Percentiles rank a stretch among this genome's conserved stretches.
These are phyloP conservation scores for Penicillium brasilianum DNA, from an alignment of 2,329 filamentous ascomycete species.

Conservation along the genomic window DNA sequence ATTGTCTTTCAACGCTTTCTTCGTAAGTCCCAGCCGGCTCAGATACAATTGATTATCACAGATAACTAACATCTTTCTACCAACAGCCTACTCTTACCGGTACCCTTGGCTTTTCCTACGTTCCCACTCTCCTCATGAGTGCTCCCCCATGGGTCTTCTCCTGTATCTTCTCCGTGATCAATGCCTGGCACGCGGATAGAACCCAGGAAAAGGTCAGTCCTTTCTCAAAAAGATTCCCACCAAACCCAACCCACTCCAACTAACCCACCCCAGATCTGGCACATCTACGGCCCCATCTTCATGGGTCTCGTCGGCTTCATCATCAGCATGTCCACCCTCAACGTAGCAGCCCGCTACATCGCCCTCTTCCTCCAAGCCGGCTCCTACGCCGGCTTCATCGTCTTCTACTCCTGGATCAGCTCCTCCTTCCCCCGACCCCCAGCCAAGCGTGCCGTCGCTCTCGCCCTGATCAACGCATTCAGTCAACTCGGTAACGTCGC, in stretches of 20 bases:
- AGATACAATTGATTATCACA: background rate
- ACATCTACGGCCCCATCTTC: conserved; percentile 60
- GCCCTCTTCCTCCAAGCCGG: conserved; percentile 65
- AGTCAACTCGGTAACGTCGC: conserved; percentile 63
- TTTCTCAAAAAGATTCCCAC: background rate
- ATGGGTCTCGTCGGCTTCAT: conserved; percentile 63
- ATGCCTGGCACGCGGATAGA: conserved; percentile 62
- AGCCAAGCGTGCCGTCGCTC: conserved; percentile 71
- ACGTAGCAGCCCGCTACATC: conserved; percentile 62
- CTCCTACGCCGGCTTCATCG: conserved; percentile 58
- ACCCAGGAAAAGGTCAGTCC: conserved; percentile 52
- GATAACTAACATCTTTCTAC: conserved; percentile 12
- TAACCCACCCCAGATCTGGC: conserved; percentile 55
- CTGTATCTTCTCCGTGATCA: conserved; percentile 60
- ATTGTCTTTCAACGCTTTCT: conserved; percentile 64
- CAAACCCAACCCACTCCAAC: background rate
- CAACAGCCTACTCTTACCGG: conserved; percentile 33
- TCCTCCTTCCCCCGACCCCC: conserved; percentile 71
- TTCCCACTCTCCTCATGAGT: conserved; percentile 37
- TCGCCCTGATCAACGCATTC: conserved; percentile 77
- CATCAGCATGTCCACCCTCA: conserved; percentile 64
- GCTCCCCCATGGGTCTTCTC: conserved; percentile 61
- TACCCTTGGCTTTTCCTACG: conserved; percentile 34
- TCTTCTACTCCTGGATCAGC: conserved; percentile 40
- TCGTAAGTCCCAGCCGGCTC: conserved; percentile 37